Conservation (phyloP, 345 rosid genomes). For the Raphanus raphanistrum region DNA sequence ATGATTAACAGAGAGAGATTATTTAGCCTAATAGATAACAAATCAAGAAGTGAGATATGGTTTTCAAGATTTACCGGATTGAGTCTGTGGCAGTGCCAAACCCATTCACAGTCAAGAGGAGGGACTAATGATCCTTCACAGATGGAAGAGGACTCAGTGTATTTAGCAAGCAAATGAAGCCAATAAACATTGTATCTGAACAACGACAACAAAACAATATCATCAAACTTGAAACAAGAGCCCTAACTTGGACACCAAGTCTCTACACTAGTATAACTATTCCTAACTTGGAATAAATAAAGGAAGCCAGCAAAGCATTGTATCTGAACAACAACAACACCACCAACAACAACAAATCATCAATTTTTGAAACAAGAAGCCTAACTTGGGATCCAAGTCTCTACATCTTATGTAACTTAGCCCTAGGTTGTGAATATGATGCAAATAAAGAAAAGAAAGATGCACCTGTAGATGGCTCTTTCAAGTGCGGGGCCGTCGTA, state of each 20-base stretch:
- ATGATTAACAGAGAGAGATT: constrained; percentile 15
- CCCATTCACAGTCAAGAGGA: constrained; percentile 97
- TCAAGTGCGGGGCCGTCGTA: constrained; percentile 70
- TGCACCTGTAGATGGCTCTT: constrained; percentile 75
- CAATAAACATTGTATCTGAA: constrained; percentile 87
- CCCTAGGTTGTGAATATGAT: neutral
- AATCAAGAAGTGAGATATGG: neutral
- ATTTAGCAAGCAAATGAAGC: constrained; percentile 91
- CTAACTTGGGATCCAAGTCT: neutral
- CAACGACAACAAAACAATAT: neutral
- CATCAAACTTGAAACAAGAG: neutral
- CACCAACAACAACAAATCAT: neutral
- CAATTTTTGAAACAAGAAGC: neutral
- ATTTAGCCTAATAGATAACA: neutral
- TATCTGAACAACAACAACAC: constrained; percentile 53
- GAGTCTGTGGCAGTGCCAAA: constrained; percentile 98
- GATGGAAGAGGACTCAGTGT: constrained; percentile 43
- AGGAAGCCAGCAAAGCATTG: constrained; percentile 89
- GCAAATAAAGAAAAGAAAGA: neutral
- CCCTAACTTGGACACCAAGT: neutral
- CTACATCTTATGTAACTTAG: neutral
- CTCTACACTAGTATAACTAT: no score
- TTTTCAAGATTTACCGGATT: constrained; percentile 62
- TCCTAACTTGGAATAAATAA: constrained; percentile 11
- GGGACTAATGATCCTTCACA: constrained; percentile 70